Conservation (phyloP, 2,329 filamentous ascomycete genomes). For the Trichoderma sp. region DNA sequence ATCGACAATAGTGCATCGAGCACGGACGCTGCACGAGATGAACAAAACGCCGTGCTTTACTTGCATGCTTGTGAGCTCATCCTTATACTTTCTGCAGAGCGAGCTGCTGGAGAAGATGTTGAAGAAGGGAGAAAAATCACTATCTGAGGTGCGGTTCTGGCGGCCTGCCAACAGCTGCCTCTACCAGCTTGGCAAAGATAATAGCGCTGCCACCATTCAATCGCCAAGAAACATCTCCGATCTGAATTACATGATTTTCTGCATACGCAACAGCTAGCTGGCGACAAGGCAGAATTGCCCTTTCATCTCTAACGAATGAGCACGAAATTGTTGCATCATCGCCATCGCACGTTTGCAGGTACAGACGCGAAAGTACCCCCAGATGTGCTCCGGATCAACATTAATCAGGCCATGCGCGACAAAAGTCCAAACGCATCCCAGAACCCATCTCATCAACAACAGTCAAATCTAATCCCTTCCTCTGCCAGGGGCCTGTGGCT, state of each 20-base stretch:
- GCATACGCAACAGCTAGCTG: background rate
- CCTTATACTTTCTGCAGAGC: background rate
- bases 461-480: background rate
- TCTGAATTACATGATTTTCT: background rate
- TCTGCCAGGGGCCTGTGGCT: background rate
- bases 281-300: background rate
- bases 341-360: background rate
- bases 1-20: constrained; percentile 5
- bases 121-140: background rate
- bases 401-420: background rate
- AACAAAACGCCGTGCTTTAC: background rate
- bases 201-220: background rate
- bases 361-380: background rate
- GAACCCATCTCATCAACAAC: background rate
- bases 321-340: background rate
- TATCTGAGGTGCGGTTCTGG: background rate
- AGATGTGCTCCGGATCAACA: background rate
- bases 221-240: constrained; percentile 1
- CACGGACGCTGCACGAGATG: background rate
- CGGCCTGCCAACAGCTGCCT: background rate
- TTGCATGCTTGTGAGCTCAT: background rate
- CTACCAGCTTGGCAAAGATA: background rate
- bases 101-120: background rate
- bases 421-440: background rate
- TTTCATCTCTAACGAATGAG: background rate